Evolutionary conservation across 1,284 basidiomycete genomes (phyloP), one percentile per base, ranked within the genome.

Genomic region (Pascua sp.): DNA sequence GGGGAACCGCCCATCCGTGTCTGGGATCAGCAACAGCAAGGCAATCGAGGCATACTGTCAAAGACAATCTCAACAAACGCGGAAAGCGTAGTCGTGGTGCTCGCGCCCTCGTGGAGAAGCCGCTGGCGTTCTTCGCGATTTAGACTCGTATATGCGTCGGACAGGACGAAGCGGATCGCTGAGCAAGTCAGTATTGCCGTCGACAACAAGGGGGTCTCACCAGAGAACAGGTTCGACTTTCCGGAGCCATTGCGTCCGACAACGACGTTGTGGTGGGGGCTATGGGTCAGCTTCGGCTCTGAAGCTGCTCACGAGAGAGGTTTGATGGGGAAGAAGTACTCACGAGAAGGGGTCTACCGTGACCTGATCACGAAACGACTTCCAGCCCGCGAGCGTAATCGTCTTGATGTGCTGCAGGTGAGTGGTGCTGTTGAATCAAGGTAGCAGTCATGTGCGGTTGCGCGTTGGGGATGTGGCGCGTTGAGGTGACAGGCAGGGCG

Each of bases 91-190:
- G 90, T 89, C 0, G 89, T 86, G 17, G 88, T 87, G 36, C 88
- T 89, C 4, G 91, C 86, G 44, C 94, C 94, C 77, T 98, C 95
- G 69, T 98, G 95, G 7, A 98, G 80, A 8, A 98, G 83, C 0
- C 90, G 84, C 70, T 93, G 90, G 15, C 95, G 85, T 77, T 98
- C 95, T 71, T 98, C 93, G 48, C 91, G 84, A 11, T 88, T 86
- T 86, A 98, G 90, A 42, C 91, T 94, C 0, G 91, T 94, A 71
- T 98, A 98, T 32, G 94, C 93, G 80, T 98, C 96, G 8, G 92
- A 94, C 8, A 98, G 83, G 4, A 98, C 95, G 70, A 98, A 98
- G 10, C 95, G 89, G 70, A 98, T 96, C 16, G 94, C 91, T 90
- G 57, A 32, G 24, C 24, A 32, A 7, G 24, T 32, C 24, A 32